Conservation (phyloP, 1,284 basidiomycete species). For the Amylostereum chailletii region DNA sequence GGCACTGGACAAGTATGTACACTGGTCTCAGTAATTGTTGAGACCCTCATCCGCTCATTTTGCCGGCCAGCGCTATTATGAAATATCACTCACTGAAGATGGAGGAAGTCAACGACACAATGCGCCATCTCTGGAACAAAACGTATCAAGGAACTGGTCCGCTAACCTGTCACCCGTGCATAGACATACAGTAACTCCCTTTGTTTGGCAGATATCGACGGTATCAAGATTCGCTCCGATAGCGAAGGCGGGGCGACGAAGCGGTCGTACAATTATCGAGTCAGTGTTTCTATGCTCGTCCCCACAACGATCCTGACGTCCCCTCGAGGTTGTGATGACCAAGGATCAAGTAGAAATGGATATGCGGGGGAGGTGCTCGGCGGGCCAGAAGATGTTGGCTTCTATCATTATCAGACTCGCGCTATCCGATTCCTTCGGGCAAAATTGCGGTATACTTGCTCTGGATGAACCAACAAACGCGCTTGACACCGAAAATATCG, state of each 20-base stretch:
- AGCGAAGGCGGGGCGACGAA: slow-evolving; percentile 81
- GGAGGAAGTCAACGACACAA: slow-evolving; percentile 98
- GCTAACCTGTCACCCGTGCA: slow-evolving; percentile 11
- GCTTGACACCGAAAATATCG: slow-evolving; percentile 93
- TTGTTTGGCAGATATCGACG: slow-evolving; percentile 78
- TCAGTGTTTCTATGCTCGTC: slow-evolving; percentile 27
- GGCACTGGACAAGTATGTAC: slow-evolving; percentile 81
- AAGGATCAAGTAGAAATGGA: slow-evolving; percentile 99
- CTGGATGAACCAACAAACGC: slow-evolving; percentile 99
- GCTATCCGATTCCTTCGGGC: slow-evolving; percentile 93
- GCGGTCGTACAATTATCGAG: slow-evolving; percentile 97
- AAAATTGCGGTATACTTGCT: slow-evolving; percentile 96
- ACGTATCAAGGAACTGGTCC: slow-evolving; percentile 97
- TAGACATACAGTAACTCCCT: not conserved
- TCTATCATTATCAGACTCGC: slow-evolving; percentile 99
- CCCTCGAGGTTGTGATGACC: slow-evolving; percentile 84
- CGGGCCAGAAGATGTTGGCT: slow-evolving; percentile 97
- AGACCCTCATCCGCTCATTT: not conserved
- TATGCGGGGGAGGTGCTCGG: slow-evolving; percentile 97
- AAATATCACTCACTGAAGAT: slow-evolving; percentile 98
- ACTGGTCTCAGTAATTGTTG: slow-evolving; percentile 2
- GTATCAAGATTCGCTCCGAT: slow-evolving; percentile 92
- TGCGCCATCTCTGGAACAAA: slow-evolving; percentile 95
- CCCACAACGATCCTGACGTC: slow-evolving; percentile 10
- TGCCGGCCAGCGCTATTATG: slow-evolving; percentile 78